phyloP scores from a whole-genome alignment of 192 early-diverging fungal genomes.

The Phycomyces nitens region DNA sequence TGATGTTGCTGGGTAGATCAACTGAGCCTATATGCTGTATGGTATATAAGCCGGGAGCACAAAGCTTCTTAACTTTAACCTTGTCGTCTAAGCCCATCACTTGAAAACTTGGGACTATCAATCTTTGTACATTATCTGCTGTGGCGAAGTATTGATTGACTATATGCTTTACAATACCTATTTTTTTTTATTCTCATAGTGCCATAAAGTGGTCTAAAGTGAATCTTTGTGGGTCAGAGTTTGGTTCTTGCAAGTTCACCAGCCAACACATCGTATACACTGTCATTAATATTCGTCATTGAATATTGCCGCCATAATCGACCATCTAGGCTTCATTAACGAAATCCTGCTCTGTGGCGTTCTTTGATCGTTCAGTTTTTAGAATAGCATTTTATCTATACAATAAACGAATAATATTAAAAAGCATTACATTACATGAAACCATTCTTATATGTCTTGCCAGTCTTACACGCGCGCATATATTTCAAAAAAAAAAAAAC shows the following conservation, averaged over 20 bases:
- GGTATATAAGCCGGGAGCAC: neutral
- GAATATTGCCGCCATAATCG: no score
- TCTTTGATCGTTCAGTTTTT: no score
- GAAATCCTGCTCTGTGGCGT: no score
- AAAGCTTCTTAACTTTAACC: neutral
- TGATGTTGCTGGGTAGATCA: neutral
- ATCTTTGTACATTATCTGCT: neutral
- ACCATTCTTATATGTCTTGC: no score
- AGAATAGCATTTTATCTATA: no score
- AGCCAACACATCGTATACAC: neutral
- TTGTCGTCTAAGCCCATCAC: neutral
- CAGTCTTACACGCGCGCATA: no score
- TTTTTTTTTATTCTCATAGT: neutral
- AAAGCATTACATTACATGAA: no score
- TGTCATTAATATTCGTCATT: neutral
- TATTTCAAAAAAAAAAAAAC: no score
- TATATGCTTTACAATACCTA: neutral
- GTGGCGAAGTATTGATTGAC: neutral
- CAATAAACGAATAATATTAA: no score
- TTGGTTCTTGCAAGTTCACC: neutral
- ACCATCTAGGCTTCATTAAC: no score
- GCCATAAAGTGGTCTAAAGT: neutral
- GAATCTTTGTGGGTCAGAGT: neutral
- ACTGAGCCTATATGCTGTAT: neutral
- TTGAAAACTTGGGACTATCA: slow-evolving; percentile 3